Conservation (phyloP, 495 filamentous ascomycete genomes). For the Penicillium crystallinum region DNA sequence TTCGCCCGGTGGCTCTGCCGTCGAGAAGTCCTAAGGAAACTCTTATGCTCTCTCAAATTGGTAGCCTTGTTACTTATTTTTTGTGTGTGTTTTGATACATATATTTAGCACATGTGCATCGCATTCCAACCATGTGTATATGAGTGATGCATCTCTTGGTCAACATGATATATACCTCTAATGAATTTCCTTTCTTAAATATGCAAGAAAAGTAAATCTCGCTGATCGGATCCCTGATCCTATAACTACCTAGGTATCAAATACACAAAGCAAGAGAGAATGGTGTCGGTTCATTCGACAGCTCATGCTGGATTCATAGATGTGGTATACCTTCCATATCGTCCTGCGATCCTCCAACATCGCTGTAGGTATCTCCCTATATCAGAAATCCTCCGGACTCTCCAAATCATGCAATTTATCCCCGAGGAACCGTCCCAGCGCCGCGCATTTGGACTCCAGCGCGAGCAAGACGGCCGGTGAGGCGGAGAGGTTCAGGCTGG, state of each 20-base stretch:
- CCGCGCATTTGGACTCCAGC: constrained; percentile 44
- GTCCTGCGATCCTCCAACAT: background rate
- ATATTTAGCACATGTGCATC: background rate
- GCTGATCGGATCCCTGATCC: background rate
- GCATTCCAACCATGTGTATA: background rate
- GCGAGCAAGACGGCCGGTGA: constrained; percentile 39
- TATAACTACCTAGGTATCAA: background rate
- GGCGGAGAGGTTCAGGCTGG: constrained; percentile 40
- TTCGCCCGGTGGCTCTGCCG: constrained; percentile 23
- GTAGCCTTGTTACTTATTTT: too few relatives aligned
- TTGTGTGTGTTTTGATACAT: too few relatives aligned
- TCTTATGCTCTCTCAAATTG: background rate
- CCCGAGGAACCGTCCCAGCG: constrained; percentile 37
- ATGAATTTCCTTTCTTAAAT: constrained; percentile 1
- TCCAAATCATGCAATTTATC: constrained; percentile 42
- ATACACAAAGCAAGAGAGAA: background rate
- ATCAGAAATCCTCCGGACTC: constrained; percentile 43
- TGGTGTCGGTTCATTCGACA: background rate
- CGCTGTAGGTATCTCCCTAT: too few relatives aligned
- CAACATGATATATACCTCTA: constrained; percentile 4
- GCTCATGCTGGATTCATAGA: background rate
- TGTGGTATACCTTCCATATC: background rate
- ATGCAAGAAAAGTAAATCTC: too few relatives aligned
- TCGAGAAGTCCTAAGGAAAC: constrained; percentile 11
- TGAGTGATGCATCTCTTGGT: background rate